Conservation (phyloP, 1,284 basidiomycete genomes). For the Chondrostereum purpureum region DNA sequence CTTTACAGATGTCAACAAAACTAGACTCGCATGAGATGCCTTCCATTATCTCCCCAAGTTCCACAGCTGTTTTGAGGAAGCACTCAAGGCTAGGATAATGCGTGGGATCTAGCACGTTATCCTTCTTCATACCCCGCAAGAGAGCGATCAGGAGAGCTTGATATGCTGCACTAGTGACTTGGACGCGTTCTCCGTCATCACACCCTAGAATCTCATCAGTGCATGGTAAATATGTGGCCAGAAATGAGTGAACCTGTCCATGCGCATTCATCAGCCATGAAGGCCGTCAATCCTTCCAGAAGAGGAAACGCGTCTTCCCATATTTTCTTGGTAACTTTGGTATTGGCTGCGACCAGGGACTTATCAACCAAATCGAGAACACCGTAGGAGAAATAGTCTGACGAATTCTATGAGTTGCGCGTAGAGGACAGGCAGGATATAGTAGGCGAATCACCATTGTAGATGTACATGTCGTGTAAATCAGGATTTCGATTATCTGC, state of each 20-base stretch:
- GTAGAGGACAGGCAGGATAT: no score
- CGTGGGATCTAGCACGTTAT: conserved; percentile 20
- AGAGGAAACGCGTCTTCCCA: conserved; percentile 27
- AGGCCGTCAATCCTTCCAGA: conserved; percentile 29
- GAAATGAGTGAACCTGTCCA: conserved; percentile 32
- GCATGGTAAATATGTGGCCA: no score
- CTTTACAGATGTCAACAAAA: conserved; percentile 29
- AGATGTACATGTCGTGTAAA: conserved; percentile 31
- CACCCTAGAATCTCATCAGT: conserved; percentile 19
- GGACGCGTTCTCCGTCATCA: conserved; percentile 30
- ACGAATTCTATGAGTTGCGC: background rate
- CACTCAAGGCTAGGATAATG: conserved; percentile 30
- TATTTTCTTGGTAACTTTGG: conserved; percentile 27
- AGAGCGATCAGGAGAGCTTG: conserved; percentile 31
- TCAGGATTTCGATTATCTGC: conserved; percentile 32
- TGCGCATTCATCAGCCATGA: conserved; percentile 22
- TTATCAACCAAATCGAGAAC: conserved; percentile 29
- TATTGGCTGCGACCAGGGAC: conserved; percentile 22
- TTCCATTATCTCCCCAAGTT: conserved; percentile 24
- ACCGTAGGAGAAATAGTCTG: conserved; percentile 17
- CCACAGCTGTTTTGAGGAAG: conserved; percentile 24
- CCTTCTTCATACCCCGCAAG: conserved; percentile 27
- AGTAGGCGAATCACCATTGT: conserved; percentile 35
- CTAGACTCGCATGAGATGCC: conserved; percentile 16
- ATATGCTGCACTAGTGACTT: conserved; percentile 29